Evolutionary conservation across 495 filamentous ascomycete genomes (phyloP).

Genomic region (Tuber melanosporum): DNA sequence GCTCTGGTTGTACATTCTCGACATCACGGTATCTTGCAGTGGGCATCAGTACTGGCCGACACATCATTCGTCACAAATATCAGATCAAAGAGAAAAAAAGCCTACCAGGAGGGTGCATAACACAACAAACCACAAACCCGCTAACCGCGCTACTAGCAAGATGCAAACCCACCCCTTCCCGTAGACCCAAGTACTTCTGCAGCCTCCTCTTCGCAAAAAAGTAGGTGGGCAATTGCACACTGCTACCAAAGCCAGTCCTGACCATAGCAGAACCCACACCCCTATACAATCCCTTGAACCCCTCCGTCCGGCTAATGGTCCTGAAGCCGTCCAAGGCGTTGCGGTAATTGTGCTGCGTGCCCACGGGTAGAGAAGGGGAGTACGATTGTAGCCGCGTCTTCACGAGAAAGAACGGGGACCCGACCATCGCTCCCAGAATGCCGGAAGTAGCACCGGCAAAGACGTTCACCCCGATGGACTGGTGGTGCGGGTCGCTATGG

Average conservation of each 20-base stretch:
- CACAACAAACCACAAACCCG: slow-evolving; percentile 91
- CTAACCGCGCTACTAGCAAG: slow-evolving; percentile 80
- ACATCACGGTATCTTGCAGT: slow-evolving; percentile 86
- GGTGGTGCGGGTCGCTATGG: slow-evolving; percentile 63
- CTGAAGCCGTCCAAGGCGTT: slow-evolving; percentile 76
- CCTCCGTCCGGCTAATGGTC: slow-evolving; percentile 71
- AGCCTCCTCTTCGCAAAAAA: slow-evolving; percentile 92
- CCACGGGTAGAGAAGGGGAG: slow-evolving; percentile 89
- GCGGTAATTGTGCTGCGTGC: slow-evolving; percentile 87
- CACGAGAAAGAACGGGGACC: slow-evolving; percentile 96
- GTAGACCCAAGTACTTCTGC: slow-evolving; percentile 71
- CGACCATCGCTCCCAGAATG: slow-evolving; percentile 80
- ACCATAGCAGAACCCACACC: slow-evolving; percentile 95
- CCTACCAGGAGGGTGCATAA: slow-evolving; percentile 95
- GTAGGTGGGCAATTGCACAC: slow-evolving; percentile 94
- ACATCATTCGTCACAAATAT: not conserved
- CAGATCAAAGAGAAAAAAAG: not conserved
- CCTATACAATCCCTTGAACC: slow-evolving; percentile 73
- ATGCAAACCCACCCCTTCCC: slow-evolving; percentile 86
- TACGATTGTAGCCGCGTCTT: slow-evolving; percentile 94
- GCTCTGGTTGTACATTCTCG: slow-evolving; percentile 96
- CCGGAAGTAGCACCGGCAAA: slow-evolving; percentile 82
- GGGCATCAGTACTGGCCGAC: slow-evolving; percentile 6
- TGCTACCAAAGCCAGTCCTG: slow-evolving; percentile 87
- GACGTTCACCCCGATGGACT: slow-evolving; percentile 86